Evolutionary conservation across 305 asterid genomes (phyloP), one percentile per base, ranked within the genome.

Genomic region (Fraxinus albicans): DNA sequence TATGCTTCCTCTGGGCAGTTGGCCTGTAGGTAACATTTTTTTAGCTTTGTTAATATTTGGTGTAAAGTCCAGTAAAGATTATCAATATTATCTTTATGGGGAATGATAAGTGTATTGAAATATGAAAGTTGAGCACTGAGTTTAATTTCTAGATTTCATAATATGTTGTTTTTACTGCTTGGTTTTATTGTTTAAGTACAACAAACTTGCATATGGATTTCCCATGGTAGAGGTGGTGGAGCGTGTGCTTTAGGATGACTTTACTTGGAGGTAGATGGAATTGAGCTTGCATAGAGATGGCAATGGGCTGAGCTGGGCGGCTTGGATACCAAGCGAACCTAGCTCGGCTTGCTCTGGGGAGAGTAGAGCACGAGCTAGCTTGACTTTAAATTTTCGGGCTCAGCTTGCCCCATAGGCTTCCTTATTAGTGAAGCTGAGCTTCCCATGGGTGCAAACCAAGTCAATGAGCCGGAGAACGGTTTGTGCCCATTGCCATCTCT

Each of bases 21-120:
- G 65, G 36, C 13, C 70, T 21, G 31, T 36, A 60, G 83, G 58
- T 44, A 5, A 4, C 17, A 27, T 73, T 17, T 72, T 29, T 47
- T 2, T 78, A 15, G 75, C 79, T 31, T 4, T 76, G 67, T 74
- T 74, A 75, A 79, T 36, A 25, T 34, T 35, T 78, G 35, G 42
- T 76, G 82, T 82, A 53, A 78, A 82, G 83, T 63, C 15, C 65
- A 79, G 81, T 33, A 60, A n/a, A 50, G 31, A 42, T 40, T 44
- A 69, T 69, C 31, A 76, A 55, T 63, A 12, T n/a, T 25, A 25
- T 60, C n/a, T 67, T 44, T 77, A 60, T 69, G 23, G 34, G 19
- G 63, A 72, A 53, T 77, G 15, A 63, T 8, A 23, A 63, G 10
- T 33, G 31, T 23, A 63, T 23, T 63, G 72, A 63, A 63, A 23